These are phyloP conservation scores for Phytophthora hybrid DNA, from an alignment of 352 stramenopile genomes.

Conservation along the genomic window DNA sequence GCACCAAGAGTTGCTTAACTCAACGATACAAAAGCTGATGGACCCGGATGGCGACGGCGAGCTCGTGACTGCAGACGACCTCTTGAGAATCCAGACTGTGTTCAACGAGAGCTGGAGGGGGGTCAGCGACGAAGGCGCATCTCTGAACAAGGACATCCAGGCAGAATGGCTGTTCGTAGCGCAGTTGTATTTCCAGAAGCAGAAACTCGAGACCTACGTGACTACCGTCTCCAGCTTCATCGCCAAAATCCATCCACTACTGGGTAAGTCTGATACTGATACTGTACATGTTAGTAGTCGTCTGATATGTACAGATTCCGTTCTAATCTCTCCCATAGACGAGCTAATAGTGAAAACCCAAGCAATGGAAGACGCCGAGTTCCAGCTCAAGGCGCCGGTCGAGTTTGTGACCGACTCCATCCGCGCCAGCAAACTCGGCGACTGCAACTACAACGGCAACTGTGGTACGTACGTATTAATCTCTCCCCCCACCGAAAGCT, in stretches of 20 bases:
- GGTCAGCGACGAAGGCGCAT: conserved; percentile 45
- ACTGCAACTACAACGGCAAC: conserved; percentile 67
- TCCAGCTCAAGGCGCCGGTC: conserved; percentile 59
- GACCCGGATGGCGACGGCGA: conserved; percentile 56
- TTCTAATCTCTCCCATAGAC: conserved; percentile 23
- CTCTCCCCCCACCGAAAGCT: conserved; percentile 4
- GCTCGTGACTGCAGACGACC: conserved; percentile 45
- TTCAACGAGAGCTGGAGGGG: conserved; percentile 69
- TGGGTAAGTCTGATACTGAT: conserved; percentile 42
- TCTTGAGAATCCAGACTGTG: conserved; percentile 46
- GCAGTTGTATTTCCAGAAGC: conserved; percentile 54
- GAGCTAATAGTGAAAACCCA: conserved; percentile 47
- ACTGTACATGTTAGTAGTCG: too few relatives aligned
- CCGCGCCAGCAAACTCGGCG: conserved; percentile 57
- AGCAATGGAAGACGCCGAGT: conserved; percentile 66
- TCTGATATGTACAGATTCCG: not conserved
- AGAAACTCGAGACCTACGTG: conserved; percentile 50
- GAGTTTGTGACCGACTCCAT: conserved; percentile 69
- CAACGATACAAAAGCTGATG: conserved; percentile 44
- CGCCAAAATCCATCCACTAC: conserved; percentile 39
- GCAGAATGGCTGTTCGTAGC: conserved; percentile 56
- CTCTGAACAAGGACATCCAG: conserved; percentile 58
- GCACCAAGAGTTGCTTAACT: conserved; percentile 61
- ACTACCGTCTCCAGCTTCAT: conserved; percentile 43
- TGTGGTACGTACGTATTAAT: conserved; percentile 47